Conservation (phyloP, 78 protist genomes). For the Dictyostelium brefeldianum region DNA sequence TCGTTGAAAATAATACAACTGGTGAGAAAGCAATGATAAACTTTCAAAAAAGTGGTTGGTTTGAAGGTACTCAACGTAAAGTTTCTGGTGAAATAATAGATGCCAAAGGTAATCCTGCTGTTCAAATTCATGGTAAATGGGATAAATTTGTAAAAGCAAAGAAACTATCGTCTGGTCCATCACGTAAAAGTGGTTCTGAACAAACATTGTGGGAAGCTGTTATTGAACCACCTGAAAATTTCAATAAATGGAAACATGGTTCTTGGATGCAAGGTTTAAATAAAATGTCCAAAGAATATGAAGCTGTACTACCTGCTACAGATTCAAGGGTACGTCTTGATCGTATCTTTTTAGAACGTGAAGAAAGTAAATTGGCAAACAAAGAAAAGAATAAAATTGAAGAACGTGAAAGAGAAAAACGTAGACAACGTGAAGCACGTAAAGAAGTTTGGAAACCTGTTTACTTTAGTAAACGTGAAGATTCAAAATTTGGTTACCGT, state of each 20-base stretch:
- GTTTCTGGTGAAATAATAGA: slow-evolving; percentile 36
- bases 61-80: slow-evolving; percentile 57
- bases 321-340: slow-evolving; percentile 83
- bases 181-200: slow-evolving; percentile 5
- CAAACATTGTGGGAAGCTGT: slow-evolving; percentile 54
- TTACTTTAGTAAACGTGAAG: slow-evolving; percentile 48
- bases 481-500: slow-evolving; percentile 53
- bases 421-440: slow-evolving; percentile 46
- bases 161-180: slow-evolving; percentile 9
- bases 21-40: slow-evolving; percentile 62
- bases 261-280: slow-evolving; percentile 61
- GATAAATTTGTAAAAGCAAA: slow-evolving; percentile 36
- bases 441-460: slow-evolving; percentile 45
- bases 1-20: slow-evolving; percentile 29
- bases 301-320: slow-evolving; percentile 67
- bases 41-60: slow-evolving; percentile 76
- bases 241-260: slow-evolving; percentile 74
- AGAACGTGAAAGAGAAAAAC: slow-evolving; percentile 65
- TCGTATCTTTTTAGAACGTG: slow-evolving; percentile 40
- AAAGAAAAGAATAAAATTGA: slow-evolving; percentile 79
- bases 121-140: slow-evolving; percentile 61
- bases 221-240: slow-evolving; percentile 2
- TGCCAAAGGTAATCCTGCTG: slow-evolving; percentile 25
- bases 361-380: slow-evolving; percentile 65
- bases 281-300: slow-evolving; percentile 59